phyloP scores from a whole-genome alignment of 805 yeast genomes.

The Candida chilensis region DNA sequence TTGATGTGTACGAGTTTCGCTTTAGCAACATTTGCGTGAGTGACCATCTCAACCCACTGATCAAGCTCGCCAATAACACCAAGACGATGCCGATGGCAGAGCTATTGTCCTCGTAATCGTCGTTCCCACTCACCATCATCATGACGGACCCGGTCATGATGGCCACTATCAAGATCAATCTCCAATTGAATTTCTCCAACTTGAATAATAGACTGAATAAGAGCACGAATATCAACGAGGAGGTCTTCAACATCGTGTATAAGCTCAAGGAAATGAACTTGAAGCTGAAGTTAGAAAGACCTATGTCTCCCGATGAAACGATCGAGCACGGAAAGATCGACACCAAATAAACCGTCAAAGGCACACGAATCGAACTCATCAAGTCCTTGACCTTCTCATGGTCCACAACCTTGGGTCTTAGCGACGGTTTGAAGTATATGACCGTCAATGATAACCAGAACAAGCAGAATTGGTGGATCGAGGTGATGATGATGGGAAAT shows the following conservation, averaged over 20 bases:
- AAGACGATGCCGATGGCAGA: slow-evolving; percentile 53
- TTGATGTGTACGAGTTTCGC: slow-evolving; percentile 45
- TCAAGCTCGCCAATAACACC: slow-evolving; percentile 69
- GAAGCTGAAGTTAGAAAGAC: slow-evolving; percentile 81
- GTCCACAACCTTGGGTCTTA: slow-evolving; percentile 24
- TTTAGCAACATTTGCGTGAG: slow-evolving; percentile 77
- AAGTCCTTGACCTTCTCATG: not conserved
- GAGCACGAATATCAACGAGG: slow-evolving; percentile 80
- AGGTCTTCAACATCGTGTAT: slow-evolving; percentile 90
- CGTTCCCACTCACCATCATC: slow-evolving; percentile 63
- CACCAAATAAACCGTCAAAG: slow-evolving; percentile 34
- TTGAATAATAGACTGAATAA: slow-evolving; percentile 78
- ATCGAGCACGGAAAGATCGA: slow-evolving; percentile 76
- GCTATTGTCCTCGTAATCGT: slow-evolving; percentile 19
- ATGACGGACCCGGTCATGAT: slow-evolving; percentile 80
- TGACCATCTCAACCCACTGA: slow-evolving; percentile 93
- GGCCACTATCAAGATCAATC: slow-evolving; percentile 57
- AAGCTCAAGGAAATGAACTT: slow-evolving; percentile 71
- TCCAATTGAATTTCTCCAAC: slow-evolving; percentile 66
- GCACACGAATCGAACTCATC: not conserved
- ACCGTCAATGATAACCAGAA: slow-evolving; percentile 40
- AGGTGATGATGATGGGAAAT: slow-evolving; percentile 79
- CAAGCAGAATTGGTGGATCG: slow-evolving; percentile 74
- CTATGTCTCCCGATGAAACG: slow-evolving; percentile 90
- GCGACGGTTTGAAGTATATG: slow-evolving; percentile 34